Percentiles rank a stretch among this genome's conserved stretches.
phyloP scores from a whole-genome alignment of 2,329 filamentous ascomycete species.

The Pseudopyricularia javanii region DNA sequence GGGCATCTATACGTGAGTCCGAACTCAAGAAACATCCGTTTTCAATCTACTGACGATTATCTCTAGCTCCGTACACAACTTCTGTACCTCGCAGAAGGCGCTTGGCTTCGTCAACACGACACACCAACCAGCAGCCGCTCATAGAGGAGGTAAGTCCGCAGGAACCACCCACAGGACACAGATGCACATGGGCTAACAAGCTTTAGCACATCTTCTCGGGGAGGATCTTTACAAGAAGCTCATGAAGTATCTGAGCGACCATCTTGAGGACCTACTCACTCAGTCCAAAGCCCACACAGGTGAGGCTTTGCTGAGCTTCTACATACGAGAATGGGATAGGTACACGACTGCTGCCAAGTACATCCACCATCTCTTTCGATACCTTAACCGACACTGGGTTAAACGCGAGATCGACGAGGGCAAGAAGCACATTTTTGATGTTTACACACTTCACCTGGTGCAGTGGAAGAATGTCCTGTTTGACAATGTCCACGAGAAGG shows the following conservation, averaged over 20 bases:
- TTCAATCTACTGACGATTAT: conserved; percentile 19
- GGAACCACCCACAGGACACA: neutral
- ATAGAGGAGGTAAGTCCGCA: conserved; percentile 52
- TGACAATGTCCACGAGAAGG: conserved; percentile 66
- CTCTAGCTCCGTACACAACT: conserved; percentile 82
- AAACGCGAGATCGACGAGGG: conserved; percentile 98
- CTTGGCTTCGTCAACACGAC: conserved; percentile 39
- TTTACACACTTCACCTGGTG: conserved; percentile 92
- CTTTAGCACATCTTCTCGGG: conserved; percentile 74
- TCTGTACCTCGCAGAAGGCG: conserved; percentile 95
- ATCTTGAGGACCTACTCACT: conserved; percentile 59
- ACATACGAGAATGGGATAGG: conserved; percentile 92
- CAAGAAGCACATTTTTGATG: conserved; percentile 96
- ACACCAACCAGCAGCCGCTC: conserved; percentile 28
- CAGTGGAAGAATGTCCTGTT: conserved; percentile 94
- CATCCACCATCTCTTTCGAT: conserved; percentile 92
- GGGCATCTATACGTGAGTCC: conserved; percentile 79
- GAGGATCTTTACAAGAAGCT: conserved; percentile 93
- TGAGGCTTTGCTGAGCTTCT: conserved; percentile 81
- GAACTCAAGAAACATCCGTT: neutral
- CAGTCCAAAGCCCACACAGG: conserved; percentile 72
- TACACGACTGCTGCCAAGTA: conserved; percentile 95
- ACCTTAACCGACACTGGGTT: conserved; percentile 97
- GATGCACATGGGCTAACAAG: neutral
- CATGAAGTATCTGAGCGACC: conserved; percentile 68